Evolutionary conservation across 2,329 filamentous ascomycete species (phyloP), one percentile per base, ranked within the genome.

Genomic region (Zymoseptoria pseudotritici): DNA sequence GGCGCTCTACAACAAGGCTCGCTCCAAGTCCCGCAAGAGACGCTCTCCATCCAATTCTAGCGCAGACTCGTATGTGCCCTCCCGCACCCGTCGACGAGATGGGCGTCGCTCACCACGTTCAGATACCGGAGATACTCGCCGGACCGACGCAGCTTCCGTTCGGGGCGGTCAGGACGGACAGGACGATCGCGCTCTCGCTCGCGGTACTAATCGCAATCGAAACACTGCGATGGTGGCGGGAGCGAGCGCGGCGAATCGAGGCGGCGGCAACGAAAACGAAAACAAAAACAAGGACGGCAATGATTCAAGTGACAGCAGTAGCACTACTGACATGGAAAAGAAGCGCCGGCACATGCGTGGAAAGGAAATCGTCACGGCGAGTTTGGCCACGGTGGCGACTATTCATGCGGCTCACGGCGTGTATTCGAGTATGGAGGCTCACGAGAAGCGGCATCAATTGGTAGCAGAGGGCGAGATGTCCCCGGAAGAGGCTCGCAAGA

Each of bases 321-420:
- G 70, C 63, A 73, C 71, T 60, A 73, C 72, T 42, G 85, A 86
- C 70, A 84, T 88, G 76, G 84, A 86, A 70, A 78, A 81, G 65
- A 76, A 78, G 69, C 78, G 80, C 57, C 87, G 85, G 74, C 86
- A 87, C 70, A 80, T 86, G 77, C 80, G 80, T 77, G 82, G 83
- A 73, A 86, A 87, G 74, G 83, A 87, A 78, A 73, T 87, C 69
- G 71, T 88, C 64, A 87, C 85, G 65, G 82, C 84, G 58, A 85
- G 86, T 63, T 76, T 88, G 60, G 86, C 86, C 57, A 85, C 84
- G 59, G 81, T 88, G 61, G 86, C 86, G 46, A 88, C 86, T 26
- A 86, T 88, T 63, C 85, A 88, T 74, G 86, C 86, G 22, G 86
- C 83, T 13, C 85, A 88, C 71, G 82, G 80, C 62, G 78, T 88